Percentiles rank a stretch among this genome's conserved stretches.
Conservation (phyloP, 164 flowering plant genomes). For the Stephania japonica region DNA sequence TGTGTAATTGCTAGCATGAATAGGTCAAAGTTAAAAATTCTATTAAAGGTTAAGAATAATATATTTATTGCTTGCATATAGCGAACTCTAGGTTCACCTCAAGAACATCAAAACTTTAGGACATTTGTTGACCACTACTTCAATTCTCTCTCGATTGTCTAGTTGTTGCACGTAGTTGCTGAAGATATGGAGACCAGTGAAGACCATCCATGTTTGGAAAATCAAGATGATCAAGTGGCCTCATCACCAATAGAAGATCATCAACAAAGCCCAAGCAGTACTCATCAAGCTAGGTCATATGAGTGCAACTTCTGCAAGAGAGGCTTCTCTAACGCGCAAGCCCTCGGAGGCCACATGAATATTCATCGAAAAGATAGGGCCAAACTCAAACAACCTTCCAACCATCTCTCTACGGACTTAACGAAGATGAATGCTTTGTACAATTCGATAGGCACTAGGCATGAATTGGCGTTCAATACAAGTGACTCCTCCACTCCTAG, state of each 20-base stretch:
- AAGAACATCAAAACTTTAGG: not conserved
- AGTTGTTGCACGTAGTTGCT: slow-evolving; percentile 9
- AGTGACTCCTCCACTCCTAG: not conserved
- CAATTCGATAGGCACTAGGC: not conserved
- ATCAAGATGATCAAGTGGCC: not conserved
- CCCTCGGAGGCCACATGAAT: slow-evolving; percentile 53
- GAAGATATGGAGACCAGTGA: slow-evolving; percentile 17
- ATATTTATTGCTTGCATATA: not conserved
- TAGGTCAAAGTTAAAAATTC: not conserved
- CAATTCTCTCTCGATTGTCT: not conserved
- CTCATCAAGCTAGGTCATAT: slow-evolving; percentile 27
- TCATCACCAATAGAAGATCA: slow-evolving; percentile 7
- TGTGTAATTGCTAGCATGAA: not conserved
- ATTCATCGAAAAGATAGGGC: slow-evolving; percentile 41
- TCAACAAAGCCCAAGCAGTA: slow-evolving; percentile 16
- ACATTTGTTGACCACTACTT: slow-evolving; percentile 13
- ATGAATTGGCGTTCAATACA: no score
- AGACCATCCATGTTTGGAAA: not conserved
- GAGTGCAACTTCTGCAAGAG: slow-evolving; percentile 45
- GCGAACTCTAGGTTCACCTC: not conserved
- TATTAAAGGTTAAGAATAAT: not conserved
- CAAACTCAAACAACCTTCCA: slow-evolving; percentile 25
- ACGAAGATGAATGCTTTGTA: not conserved
- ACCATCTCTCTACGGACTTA: not conserved
- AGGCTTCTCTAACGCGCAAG: slow-evolving; percentile 49